Evolutionary conservation across 2,329 filamentous ascomycete genomes (phyloP).

Genomic region (Aspergillus fructus): DNA sequence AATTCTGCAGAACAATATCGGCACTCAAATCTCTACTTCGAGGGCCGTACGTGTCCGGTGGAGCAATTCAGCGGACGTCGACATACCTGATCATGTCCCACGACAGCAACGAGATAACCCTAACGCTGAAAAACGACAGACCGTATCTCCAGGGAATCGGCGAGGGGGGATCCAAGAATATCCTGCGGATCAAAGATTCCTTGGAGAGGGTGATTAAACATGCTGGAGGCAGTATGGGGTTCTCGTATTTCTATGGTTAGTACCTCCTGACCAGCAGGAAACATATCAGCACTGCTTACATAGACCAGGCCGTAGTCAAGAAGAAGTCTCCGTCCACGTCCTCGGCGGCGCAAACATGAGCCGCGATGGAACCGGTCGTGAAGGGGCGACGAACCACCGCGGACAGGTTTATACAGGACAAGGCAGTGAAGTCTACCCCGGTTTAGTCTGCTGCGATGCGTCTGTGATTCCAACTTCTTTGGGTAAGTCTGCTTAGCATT

Average conservation of each 20-base stretch:
- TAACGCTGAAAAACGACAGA: constrained; percentile 60
- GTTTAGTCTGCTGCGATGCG: constrained; percentile 63
- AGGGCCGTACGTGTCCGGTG: constrained; percentile 57
- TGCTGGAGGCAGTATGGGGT: constrained; percentile 44
- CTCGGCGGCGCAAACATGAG: constrained; percentile 66
- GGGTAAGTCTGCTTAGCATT: constrained; percentile 27
- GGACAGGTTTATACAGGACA: constrained; percentile 60
- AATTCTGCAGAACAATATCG: background rate
- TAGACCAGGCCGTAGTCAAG: constrained; percentile 6
- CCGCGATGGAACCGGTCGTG: constrained; percentile 54
- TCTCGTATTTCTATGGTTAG: background rate
- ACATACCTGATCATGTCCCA: constrained; percentile 68
- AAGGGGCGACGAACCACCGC: constrained; percentile 61
- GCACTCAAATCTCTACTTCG: background rate
- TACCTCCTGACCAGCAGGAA: background rate
- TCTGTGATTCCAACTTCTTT: constrained; percentile 62
- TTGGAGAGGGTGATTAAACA: constrained; percentile 4
- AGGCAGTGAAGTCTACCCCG: constrained; percentile 53
- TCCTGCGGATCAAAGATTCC: constrained; percentile 16
- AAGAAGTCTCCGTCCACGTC: constrained; percentile 58
- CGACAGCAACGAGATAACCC: constrained; percentile 61
- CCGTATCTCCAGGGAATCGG: constrained; percentile 13
- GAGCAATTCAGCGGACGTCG: constrained; percentile 60
- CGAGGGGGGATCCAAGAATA: constrained; percentile 16
- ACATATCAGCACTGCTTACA: background rate